These are phyloP conservation scores for Vitis rotundifolia DNA, from an alignment of 164 flowering plant species.

Conservation along the genomic window DNA sequence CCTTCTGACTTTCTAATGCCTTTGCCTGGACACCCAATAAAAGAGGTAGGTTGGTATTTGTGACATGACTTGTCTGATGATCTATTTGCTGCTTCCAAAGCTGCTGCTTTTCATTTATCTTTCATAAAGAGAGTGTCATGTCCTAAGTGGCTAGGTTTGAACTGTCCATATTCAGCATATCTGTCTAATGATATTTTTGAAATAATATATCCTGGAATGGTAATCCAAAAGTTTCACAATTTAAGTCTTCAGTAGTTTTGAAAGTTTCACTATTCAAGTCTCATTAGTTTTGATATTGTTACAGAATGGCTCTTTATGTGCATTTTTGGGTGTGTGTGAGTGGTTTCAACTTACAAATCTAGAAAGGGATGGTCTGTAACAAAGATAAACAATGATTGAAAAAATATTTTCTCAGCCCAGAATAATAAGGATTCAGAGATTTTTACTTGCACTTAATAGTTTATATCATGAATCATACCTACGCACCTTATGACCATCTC, in stretches of 20 bases:
- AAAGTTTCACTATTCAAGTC: too few relatives aligned
- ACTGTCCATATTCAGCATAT: background rate
- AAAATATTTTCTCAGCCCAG: too few relatives aligned
- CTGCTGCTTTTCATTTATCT: background rate
- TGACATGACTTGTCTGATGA: background rate
- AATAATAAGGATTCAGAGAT: too few relatives aligned
- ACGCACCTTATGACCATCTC: background rate
- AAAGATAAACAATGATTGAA: too few relatives aligned
- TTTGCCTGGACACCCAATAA: slow-evolving; percentile 84
- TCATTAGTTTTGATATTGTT: too few relatives aligned
- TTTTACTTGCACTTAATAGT: background rate
- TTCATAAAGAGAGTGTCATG: background rate
- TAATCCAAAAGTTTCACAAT: background rate
- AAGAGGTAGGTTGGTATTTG: slow-evolving; percentile 55
- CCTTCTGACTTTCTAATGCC: slow-evolving; percentile 81
- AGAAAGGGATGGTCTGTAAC: background rate
- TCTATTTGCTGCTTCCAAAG: background rate
- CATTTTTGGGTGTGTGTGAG: background rate
- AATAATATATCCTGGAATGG: background rate
- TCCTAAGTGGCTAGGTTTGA: background rate
- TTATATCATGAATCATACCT: background rate
- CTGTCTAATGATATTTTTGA: background rate
- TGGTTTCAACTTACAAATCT: background rate
- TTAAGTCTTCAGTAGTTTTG: background rate
- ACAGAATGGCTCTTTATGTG: background rate